A percentile compares a stretch with the other conserved stretches of the same genome.
Conservation (phyloP, 345 rosid genomes). For the Schrenkiella parvula region DNA sequence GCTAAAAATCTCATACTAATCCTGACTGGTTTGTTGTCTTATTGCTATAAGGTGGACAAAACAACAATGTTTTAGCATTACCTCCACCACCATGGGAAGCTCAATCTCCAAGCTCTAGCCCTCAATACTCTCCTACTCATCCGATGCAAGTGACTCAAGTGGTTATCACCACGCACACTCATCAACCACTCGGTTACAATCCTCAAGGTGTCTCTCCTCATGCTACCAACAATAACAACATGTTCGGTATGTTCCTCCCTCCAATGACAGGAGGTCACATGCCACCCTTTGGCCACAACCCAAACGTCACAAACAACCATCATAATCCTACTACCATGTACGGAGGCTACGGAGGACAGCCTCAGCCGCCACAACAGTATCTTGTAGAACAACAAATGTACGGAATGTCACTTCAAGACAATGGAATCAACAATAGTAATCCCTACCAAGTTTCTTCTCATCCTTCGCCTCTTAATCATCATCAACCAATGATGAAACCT, state of each 20-base stretch:
- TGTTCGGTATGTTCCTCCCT: conserved; percentile 60
- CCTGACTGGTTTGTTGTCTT: not conserved
- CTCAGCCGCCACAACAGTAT: conserved; percentile 47
- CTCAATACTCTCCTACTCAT: conserved; percentile 43
- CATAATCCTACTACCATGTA: conserved; percentile 11
- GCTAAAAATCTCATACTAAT: not conserved
- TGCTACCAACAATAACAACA: conserved; percentile 41
- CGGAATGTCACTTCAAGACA: conserved; percentile 56
- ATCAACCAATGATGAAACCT: conserved; percentile 45
- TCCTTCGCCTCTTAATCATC: conserved; percentile 33
- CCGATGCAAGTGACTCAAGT: conserved; percentile 72
- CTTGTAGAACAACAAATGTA: conserved; percentile 74
- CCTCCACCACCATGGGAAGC: conserved; percentile 99
- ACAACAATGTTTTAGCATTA: conserved; percentile 41
- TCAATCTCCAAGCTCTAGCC: conserved; percentile 57
- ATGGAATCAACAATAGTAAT: conserved; percentile 32
- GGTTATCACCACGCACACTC: conserved; percentile 45
- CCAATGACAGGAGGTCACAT: conserved; percentile 36
- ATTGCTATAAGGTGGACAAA: conserved; percentile 28
- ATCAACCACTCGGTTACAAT: conserved; percentile 46
- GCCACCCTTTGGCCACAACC: conserved; percentile 28
- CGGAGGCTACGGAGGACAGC: conserved; percentile 45
- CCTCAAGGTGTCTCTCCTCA: conserved; percentile 48
- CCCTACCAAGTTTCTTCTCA: conserved; percentile 49
- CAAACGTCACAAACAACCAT: not conserved